Base-by-base conservation (phyloP, 2,329 filamentous ascomycete species). In the Lithohypha guttulata region DNA sequence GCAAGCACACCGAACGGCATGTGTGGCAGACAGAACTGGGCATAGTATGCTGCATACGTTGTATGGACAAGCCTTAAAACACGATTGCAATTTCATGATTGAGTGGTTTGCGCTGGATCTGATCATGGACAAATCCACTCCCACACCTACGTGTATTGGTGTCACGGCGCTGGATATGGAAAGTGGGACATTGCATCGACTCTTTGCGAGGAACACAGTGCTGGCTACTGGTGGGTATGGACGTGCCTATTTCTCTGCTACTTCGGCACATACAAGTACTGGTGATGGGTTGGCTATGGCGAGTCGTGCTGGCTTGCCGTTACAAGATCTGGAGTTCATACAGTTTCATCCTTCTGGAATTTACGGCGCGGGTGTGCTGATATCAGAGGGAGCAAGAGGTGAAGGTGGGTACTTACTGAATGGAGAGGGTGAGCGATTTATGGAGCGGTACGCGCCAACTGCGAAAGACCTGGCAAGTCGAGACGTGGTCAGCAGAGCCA, bases 51-150 rank as follows among this genome's bases (percentile, higher is more conserved):
- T 93, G 27, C 85, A 93, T 70, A 93, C 85, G 13, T 80, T 93
- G 47, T 93, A 93, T 64, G 85, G 85, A 51, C 84, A 93, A 66
- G 89, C 83, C 35, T 74, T 93, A 41, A 73, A 81, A 59, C 84
- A 93, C 70, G 85, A 89, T 70, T 91, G 84, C 57, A 91, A 93
- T 69, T 93, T 91, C 73, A 91, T 93, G 65, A 93, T 93, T 62
- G 85, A 93, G 65, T 93, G 83, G 72, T 93, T 93, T 60, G 85
- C 83, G 53, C 75, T 87, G 49, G 85, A 93, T 60, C 68, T 93
- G 62, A 83, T 93, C 55, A 93, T 93, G 85, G 78, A 91, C 64
- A 23, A 35, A 27, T 17, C 10, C 11, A 19, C 25, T 9, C 21
- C 21, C 10, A 83, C 89, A 53, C 84, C 84, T 42, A 79, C 84